Percentiles rank a stretch among this genome's conserved stretches.
Evolutionary conservation across 2,329 filamentous ascomycete species (phyloP).

Genomic region (Chrysoporthe cubensis): DNA sequence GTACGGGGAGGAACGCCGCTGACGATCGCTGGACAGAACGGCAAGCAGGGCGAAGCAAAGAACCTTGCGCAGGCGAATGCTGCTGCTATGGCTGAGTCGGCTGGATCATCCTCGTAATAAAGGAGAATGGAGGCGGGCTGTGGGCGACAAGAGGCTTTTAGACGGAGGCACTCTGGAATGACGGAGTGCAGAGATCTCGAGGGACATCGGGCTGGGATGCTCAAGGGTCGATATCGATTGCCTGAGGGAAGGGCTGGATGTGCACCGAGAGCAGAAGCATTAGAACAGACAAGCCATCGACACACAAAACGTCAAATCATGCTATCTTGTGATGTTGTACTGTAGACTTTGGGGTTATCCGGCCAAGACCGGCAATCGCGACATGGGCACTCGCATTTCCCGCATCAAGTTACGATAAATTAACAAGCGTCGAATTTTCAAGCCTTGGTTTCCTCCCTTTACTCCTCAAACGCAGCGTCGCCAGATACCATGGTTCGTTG

Average conservation of each 20-base stretch:
- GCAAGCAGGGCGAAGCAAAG: conserved; percentile 90
- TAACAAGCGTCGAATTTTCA: not conserved
- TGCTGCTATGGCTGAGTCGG: conserved; percentile 39
- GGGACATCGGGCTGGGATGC: not conserved
- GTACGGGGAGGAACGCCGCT: conserved; percentile 18
- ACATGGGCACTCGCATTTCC: conserved; percentile 9
- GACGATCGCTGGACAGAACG: conserved; percentile 67
- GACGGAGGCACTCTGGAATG: not conserved
- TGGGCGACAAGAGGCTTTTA: not conserved
- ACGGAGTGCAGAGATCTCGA: not conserved
- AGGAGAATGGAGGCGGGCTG: not conserved
- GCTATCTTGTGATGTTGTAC: not conserved
- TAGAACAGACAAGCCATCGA: not conserved
- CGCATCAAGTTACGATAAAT: not conserved
- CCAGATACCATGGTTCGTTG: not conserved
- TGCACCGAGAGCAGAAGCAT: not conserved
- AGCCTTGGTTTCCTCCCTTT: not conserved
- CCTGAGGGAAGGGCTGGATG: too few species aligned
- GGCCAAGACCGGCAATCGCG: conserved; percentile 15
- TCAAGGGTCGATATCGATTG: not conserved
- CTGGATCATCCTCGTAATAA: conserved; percentile 35
- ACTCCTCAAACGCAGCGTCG: not conserved
- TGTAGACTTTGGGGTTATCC: not conserved
- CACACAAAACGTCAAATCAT: not conserved
- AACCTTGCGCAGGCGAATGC: conserved; percentile 65